phyloP scores from a whole-genome alignment of 441 rosid genomes.

The Mallotus japonicus region DNA sequence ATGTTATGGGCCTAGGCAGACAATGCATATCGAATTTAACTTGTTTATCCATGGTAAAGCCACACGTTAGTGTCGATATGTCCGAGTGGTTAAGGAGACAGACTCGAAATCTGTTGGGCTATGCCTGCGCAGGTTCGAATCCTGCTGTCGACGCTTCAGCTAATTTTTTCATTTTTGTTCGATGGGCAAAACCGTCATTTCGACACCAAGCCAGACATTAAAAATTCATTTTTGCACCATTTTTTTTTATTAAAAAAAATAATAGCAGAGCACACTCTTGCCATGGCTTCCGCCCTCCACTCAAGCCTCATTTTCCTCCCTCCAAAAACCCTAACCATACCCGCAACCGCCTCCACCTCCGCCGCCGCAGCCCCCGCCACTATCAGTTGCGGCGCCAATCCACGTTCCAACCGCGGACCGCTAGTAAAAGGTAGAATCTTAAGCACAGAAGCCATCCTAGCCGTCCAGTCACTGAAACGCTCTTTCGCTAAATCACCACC shows the following conservation, averaged over 20 bases:
- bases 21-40: too few relatives aligned
- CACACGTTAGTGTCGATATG: conserved; percentile 58
- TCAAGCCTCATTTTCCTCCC: conserved; percentile 9
- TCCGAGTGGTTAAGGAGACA: conserved; percentile 99
- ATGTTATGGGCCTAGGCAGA: neutral
- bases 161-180: too few relatives aligned
- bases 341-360: conserved; percentile 5
- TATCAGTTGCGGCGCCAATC: conserved; percentile 47
- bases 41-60: neutral
- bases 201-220: neutral
- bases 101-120: conserved; percentile 99
- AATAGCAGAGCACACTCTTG: neutral
- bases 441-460: conserved; percentile 81
- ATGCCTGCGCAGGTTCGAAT: conserved; percentile 99
- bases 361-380: conserved; percentile 8
- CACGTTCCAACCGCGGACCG: conserved; percentile 70
- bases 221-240: neutral
- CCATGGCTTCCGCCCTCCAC: conserved; percentile 17
- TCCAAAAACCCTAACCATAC: neutral
- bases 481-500: conserved; percentile 37
- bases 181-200: neutral
- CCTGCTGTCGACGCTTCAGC: conserved; percentile 86
- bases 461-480: conserved; percentile 75
- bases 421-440: conserved; percentile 73
- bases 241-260: too few relatives aligned